Conservation (phyloP, 352 stramenopile species). For the Phytophthora hibernalis region DNA sequence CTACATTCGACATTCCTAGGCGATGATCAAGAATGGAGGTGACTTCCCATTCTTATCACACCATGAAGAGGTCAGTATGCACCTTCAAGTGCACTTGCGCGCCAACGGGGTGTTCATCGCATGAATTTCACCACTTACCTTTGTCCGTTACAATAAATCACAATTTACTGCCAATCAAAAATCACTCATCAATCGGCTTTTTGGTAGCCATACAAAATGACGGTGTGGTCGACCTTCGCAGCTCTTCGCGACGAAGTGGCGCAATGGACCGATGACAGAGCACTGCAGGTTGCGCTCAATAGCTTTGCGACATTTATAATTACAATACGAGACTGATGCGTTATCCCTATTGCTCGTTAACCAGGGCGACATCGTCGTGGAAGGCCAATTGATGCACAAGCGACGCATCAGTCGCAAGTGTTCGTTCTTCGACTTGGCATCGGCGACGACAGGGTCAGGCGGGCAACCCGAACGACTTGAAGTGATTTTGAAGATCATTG, state of each 20-base stretch:
- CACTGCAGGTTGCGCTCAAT: not conserved
- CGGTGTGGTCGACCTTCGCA: slow-evolving; percentile 56
- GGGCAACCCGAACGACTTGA: slow-evolving; percentile 54
- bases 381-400: slow-evolving; percentile 81
- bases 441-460: slow-evolving; percentile 21
- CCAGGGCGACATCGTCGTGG: slow-evolving; percentile 50
- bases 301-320: not conserved
- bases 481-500: slow-evolving; percentile 83
- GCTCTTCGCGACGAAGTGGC: slow-evolving; percentile 51
- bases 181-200: slow-evolving; percentile 1
- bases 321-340: not conserved
- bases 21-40: slow-evolving; percentile 69
- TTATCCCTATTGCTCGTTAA: not conserved
- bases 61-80: slow-evolving; percentile 76
- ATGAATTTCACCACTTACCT: slow-evolving; percentile 22
- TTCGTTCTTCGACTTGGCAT: slow-evolving; percentile 80
- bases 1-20: slow-evolving; percentile 34
- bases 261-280: slow-evolving; percentile 28
- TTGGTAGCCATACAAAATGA: slow-evolving; percentile 32
- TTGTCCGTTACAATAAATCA: slow-evolving; percentile 22
- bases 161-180: slow-evolving; percentile 28
- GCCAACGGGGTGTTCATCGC: slow-evolving; percentile 56
- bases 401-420: slow-evolving; percentile 77
- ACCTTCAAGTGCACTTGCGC: slow-evolving; percentile 78
- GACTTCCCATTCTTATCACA: slow-evolving; percentile 82